Evolutionary conservation across 768 basidiomycete genomes (phyloP), one percentile per base, ranked within the genome.

Genomic region (Boletus pseudo-olivaceus): DNA sequence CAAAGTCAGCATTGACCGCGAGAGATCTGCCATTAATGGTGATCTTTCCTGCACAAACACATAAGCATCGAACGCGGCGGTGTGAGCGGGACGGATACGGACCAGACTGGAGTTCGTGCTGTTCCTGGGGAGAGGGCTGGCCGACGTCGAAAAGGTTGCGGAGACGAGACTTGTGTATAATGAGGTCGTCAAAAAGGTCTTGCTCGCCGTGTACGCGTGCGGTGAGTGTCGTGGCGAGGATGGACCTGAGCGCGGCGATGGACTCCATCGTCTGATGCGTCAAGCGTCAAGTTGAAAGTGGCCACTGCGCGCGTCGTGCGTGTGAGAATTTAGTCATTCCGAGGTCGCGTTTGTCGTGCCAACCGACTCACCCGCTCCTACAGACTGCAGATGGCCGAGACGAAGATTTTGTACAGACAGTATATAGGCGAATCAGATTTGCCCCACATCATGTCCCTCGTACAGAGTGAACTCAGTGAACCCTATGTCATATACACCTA

Each of bases 401-500:
- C 87, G 56, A 65, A 51, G 17, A 64, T 65, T 19, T 23, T 74
- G 51, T 93, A 93, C 73, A 81, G 90, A 60, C 80, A 80, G 61
- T 93, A 93, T 69, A 60, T 72, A 47, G 88, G 89, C 63, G 89
- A 92, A 73, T 73, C 79, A 7, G 91, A 93, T 72, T 78, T 93
- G 41, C 83, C 84, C 6, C 82, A 84, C 60, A 87, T 98, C 65
- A 93, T 96, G 82, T 77, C 80, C 19, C 81, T 98, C 54, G 88
- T 96, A 4, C 88, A 95, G 75, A 87, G 80, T 64, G 94, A 97
- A 74, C 83, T 98, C 65, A 92, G 88, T 60, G 95, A 98, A 72
- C 96, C 96, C 40, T 98, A 93, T 73, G 92, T 96, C 49, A 85
- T 93, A 40, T 98, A 96, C 73, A 98, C 95, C 0, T 98, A 94